Base-by-base conservation (phyloP, 768 basidiomycete genomes). In the Crassisporium funariophilum region DNA sequence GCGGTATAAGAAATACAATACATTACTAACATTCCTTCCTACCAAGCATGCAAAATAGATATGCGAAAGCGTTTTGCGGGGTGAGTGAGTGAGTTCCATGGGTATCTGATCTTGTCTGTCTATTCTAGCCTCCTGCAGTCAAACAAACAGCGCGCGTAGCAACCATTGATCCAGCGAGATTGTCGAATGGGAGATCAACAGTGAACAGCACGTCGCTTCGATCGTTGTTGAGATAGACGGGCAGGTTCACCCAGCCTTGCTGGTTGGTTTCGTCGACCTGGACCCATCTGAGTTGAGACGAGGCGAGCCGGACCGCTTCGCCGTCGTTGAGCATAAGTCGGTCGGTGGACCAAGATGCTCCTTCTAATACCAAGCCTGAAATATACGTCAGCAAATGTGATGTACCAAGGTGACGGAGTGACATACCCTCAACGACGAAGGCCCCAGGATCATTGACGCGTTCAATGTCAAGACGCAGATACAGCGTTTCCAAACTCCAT, bases 131-230 rank as follows among this genome's bases (percentile, higher is more conserved):
- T 43, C 86, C 83, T 31, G 93, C 92, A 5, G 90, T 93, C 57
- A 98, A 73, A 68, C 93, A 97, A 35, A 94, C 89, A 7, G 92
- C 93, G 38, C 93, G 75, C 72, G 90, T 94, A 21, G 91, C 83
- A 9, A 92, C 88, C 54, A 91, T 65, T 27, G 84, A 74, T 22
- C 82, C 77, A 0, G 83, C 82, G 33, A 74, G 77, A 50, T 66
- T 76, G 50, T 87, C 86, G 55, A 92, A 87, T 15, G 88, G 86
- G 46, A 98, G 65, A 56, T 91, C 81, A 25, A 95, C 85, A 1
- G 89, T 92, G 72, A 97, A 95, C 59, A 98, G 70, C 24, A 95
- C 89, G 58, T 93, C 91, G 62, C 83, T 88, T 41, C 95, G 81
- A 69, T 92, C 88, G 54, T 78, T 75, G 67, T 98, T 97, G 62